Evolutionary conservation across 2,329 filamentous ascomycete genomes (phyloP).

Genomic region (Colletotrichum falcatum): DNA sequence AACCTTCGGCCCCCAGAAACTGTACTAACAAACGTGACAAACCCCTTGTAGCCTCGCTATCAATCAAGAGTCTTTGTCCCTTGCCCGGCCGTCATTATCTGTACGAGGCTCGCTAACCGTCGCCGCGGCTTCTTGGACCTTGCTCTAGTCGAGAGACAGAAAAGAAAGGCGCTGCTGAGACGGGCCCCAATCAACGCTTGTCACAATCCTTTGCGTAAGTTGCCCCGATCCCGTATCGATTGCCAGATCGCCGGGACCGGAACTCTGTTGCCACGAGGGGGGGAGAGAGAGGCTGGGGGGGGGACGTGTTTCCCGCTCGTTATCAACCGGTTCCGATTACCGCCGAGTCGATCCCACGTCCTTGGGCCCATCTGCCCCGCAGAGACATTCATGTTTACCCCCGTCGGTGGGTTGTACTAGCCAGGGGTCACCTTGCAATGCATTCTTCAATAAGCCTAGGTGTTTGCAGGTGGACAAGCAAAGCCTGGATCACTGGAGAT

Average conservation of each 20-base stretch:
- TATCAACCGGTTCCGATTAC: constrained; percentile 23
- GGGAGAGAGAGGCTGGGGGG: constrained; percentile 10
- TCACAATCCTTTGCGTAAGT: constrained; percentile 7
- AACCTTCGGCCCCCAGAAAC: no score
- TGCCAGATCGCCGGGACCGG: constrained; percentile 36
- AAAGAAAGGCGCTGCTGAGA: background rate
- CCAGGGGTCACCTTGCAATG: constrained; percentile 10
- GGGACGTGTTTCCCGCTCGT: constrained; percentile 26
- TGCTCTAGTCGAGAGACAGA: background rate
- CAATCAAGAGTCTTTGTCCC: background rate
- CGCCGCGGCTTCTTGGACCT: background rate
- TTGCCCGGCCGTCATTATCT: background rate
- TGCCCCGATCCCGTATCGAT: background rate
- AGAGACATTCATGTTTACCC: constrained; percentile 24
- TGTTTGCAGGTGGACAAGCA: constrained; percentile 17
- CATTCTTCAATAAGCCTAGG: constrained; percentile 9
- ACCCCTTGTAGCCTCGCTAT: background rate
- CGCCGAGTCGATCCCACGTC: constrained; percentile 28
- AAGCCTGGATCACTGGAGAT: constrained; percentile 11
- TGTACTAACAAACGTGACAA: background rate
- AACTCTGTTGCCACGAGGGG: constrained; percentile 25
- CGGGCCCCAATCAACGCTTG: background rate
- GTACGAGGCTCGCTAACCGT: background rate
- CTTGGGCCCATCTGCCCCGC: constrained; percentile 25
- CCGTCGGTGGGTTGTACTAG: constrained; percentile 15